Base-by-base conservation (phyloP, 768 basidiomycete genomes). In the Hypsizygus marmoreus region DNA sequence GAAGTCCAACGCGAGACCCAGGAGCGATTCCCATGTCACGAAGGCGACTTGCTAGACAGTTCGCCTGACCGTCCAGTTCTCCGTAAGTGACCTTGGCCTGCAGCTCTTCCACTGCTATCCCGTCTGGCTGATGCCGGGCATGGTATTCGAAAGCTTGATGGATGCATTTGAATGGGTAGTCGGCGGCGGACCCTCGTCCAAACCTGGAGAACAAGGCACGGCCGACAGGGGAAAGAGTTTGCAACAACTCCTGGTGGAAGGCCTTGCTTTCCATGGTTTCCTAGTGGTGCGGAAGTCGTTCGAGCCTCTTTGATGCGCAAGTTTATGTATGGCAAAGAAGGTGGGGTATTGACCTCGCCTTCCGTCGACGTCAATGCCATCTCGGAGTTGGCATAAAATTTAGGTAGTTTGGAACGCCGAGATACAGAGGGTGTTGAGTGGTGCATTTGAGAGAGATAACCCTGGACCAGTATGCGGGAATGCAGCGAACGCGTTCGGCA, bases 121-220 rank as follows among this genome's bases (percentile, higher is more conserved):
- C 58, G 31, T 72, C 56, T 6, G 79, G 75, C 30, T 68, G 60
- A 14, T 47, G 49, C 23, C 55, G 56, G 17, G 73, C 77, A 47
- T 76, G 70, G 46, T 63, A 63, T 40, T 72, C 72, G 57, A 83
- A 81, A n/a, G 81, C 80, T 45, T 79, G 75, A 51, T 81, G 79
- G 24, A 81, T 65, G 51, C 74, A 77, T 50, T 61, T 58, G 61
- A 78, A 80, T 7, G 77, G 73, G 16, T 63, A 53, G 24, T 57
- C 23, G 26, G 62, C 58, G 9, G 57, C 57, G 40, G 65, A 53
- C 28, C 77, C 80, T 31, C 72, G 62, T 29, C 78, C 76, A 50
- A 71, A 77, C 45, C 67, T 66, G 42, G 58, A 53, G 63, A 81
- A 81, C 42, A 68, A 67, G 35, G 59, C 62, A 53, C 68, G 63